Conservation (phyloP, 768 basidiomycete species). For the Boletus speciosus region DNA sequence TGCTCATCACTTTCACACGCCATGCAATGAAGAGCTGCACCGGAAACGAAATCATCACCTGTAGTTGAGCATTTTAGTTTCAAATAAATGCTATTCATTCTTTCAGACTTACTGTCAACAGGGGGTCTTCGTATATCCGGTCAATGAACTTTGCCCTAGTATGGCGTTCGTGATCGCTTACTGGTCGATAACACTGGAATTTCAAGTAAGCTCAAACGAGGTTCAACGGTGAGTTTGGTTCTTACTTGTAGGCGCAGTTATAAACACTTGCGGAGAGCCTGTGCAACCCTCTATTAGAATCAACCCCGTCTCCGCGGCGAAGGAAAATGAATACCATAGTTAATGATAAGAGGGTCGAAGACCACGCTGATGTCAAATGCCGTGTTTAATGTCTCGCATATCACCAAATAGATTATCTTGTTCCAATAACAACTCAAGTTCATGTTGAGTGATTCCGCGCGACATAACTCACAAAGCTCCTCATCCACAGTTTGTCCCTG, state of each 20-base stretch:
- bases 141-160: background rate
- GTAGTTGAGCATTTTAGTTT: background rate
- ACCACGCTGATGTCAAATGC: conserved; percentile 43
- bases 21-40: conserved; percentile 50
- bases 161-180: background rate
- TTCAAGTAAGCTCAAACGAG: conserved; percentile 19
- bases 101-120: conserved; percentile 36
- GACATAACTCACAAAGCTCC: conserved; percentile 36
- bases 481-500: conserved; percentile 47
- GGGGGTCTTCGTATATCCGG: conserved; percentile 35
- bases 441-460: background rate
- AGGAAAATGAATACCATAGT: conserved; percentile 37
- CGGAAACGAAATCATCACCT: conserved; percentile 44
- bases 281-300: conserved; percentile 26
- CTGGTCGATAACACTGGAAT: conserved; percentile 11
- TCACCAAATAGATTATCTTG: conserved; percentile 42
- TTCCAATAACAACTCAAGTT: background rate
- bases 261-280: conserved; percentile 8
- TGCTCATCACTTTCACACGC: conserved; percentile 37
- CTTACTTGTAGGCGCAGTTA: conserved; percentile 1
- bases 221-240: background rate
- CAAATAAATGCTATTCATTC: background rate
- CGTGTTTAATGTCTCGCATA: conserved; percentile 48
- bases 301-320: fast-evolving
- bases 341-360: conserved; percentile 44